A percentile compares a stretch with the other conserved stretches of the same genome.
Evolutionary conservation across 306 rosid species (phyloP).

Genomic region (Fragaria nilgerrensis): DNA sequence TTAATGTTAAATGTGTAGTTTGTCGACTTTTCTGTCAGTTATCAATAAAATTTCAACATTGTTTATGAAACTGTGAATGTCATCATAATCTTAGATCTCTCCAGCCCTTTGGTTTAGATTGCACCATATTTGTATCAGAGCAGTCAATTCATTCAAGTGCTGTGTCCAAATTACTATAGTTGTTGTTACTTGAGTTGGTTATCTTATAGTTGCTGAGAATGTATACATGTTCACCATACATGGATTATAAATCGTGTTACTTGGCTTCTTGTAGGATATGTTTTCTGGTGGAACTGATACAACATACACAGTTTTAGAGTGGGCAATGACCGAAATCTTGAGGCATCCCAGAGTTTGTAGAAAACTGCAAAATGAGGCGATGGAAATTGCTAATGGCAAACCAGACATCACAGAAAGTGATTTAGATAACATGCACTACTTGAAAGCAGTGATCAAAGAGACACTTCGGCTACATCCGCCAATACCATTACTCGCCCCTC

Average conservation of each 20-base stretch:
- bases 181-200: neutral
- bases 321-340: conserved; percentile 48
- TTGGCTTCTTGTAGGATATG: conserved; percentile 29
- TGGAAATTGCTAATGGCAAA: conserved; percentile 25
- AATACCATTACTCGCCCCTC: conserved; percentile 38
- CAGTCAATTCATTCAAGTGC: neutral
- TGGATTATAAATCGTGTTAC: too few relatives aligned
- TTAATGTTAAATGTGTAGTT: neutral
- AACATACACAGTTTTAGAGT: conserved; percentile 34
- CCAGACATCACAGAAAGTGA: conserved; percentile 32
- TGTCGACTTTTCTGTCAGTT: neutral
- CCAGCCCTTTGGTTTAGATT: neutral
- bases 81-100: neutral
- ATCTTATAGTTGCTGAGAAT: neutral
- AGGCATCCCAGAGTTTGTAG: conserved; percentile 31
- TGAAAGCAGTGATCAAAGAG: conserved; percentile 50
- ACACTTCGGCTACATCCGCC: conserved; percentile 43
- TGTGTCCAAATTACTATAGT: neutral
- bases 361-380: neutral
- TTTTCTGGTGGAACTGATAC: conserved; percentile 60
- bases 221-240: neutral
- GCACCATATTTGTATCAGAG: neutral
- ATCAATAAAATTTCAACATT: neutral
- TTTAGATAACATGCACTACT: conserved; percentile 33
- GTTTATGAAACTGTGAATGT: neutral